Conservation (phyloP, 2,329 filamentous ascomycete species). For the Fusarium buxicola region DNA sequence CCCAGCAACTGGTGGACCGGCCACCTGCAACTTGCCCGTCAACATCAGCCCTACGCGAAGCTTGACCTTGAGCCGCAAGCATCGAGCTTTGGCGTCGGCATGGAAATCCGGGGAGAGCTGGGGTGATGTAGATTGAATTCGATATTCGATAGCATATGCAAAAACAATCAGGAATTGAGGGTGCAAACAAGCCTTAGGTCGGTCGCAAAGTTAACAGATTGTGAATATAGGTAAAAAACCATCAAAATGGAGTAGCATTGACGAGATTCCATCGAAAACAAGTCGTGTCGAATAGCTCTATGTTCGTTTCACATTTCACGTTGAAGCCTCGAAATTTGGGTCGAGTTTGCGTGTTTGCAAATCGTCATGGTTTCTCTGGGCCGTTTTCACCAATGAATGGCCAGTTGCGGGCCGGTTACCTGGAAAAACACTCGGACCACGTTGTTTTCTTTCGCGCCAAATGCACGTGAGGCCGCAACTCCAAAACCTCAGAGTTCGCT, state of each 20-base stretch:
- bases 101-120: constrained; percentile 42
- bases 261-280: not conserved
- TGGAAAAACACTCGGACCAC: constrained; percentile 40
- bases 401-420: constrained; percentile 36
- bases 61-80: constrained; percentile 45
- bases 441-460: constrained; percentile 41
- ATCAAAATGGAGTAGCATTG: not conserved
- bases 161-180: constrained; percentile 36
- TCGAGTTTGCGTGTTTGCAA: constrained; percentile 28
- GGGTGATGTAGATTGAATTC: constrained; percentile 28
- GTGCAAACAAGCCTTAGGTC: not conserved
- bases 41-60: constrained; percentile 47
- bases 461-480: constrained; percentile 40
- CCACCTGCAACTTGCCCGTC: constrained; percentile 27
- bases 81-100: constrained; percentile 45
- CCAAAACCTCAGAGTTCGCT: constrained; percentile 33
- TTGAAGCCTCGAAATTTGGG: constrained; percentile 25
- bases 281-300: constrained; percentile 18
- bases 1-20: constrained; percentile 27
- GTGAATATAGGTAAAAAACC: constrained; percentile 1
- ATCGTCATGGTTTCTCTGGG: constrained; percentile 21
- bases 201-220: constrained; percentile 24
- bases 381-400: constrained; percentile 25
- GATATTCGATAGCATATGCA: constrained; percentile 12
- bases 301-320: constrained; percentile 22